phyloP scores from a whole-genome alignment of 2,329 filamentous ascomycete species.

The Fusarium lyarnte region DNA sequence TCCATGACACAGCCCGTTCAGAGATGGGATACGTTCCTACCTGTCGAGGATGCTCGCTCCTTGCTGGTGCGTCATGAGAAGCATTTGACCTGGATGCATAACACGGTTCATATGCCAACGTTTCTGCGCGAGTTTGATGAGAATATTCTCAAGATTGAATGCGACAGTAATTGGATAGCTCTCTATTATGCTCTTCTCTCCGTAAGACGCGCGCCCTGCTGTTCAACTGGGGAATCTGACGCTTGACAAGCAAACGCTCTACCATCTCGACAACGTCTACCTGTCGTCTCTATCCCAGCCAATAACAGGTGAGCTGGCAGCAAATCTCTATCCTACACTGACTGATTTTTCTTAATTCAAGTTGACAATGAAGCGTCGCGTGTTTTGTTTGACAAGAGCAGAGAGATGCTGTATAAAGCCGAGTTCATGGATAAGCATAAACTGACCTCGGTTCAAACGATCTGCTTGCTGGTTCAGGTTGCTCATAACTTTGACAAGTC shows the following conservation, averaged over 20 bases:
- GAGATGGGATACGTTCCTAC: background rate
- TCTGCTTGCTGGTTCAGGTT: background rate
- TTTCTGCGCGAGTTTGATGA: background rate
- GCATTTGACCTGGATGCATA: slow-evolving; percentile 1
- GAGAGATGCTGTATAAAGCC: background rate
- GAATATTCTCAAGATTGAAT: background rate
- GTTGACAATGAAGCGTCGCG: background rate
- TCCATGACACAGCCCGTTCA: background rate
- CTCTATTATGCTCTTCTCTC: background rate
- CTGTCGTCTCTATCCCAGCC: rapidly evolving
- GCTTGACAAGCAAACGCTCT: background rate
- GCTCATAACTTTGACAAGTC: slow-evolving; percentile 3
- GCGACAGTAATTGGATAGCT: background rate
- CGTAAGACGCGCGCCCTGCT: background rate
- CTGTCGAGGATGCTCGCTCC: background rate
- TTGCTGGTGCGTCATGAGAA: background rate
- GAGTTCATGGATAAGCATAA: slow-evolving; percentile 8
- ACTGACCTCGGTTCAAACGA: background rate
- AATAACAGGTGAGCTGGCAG: background rate
- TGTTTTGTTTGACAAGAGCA: background rate
- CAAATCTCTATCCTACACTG: rapidly evolving
- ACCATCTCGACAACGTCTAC: background rate
- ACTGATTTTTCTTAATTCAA: rapidly evolving
- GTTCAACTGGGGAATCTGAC: rapidly evolving
- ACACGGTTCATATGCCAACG: background rate